Evolutionary conservation across 1,139 yeast genomes (phyloP).

Genomic region (Zygosaccharomyces pseudobailii): DNA sequence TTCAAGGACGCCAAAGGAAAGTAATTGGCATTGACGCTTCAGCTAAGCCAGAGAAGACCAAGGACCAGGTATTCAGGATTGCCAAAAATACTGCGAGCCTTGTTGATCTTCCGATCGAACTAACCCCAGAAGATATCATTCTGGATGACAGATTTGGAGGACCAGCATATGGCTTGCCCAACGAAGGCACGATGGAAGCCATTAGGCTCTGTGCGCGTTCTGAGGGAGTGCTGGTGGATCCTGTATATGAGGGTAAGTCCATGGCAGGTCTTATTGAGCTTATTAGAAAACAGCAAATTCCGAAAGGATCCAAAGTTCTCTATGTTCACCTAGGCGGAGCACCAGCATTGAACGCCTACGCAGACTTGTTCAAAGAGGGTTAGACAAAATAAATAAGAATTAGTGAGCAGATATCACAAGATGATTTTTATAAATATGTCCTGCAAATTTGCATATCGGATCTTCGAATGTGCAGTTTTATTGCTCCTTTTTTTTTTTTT

Average conservation of each 20-base stretch:
- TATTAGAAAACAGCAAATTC: conserved; percentile 27
- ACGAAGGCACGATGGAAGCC: conserved; percentile 34
- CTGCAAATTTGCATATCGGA: too few relatives aligned
- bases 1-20: conserved; percentile 32
- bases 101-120: conserved; percentile 25
- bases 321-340: conserved; percentile 34
- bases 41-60: conserved; percentile 33
- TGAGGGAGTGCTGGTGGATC: conserved; percentile 35
- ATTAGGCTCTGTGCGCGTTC: conserved; percentile 31
- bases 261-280: conserved; percentile 32
- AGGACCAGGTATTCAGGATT: conserved; percentile 32
- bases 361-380: conserved; percentile 6
- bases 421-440: too few relatives aligned
- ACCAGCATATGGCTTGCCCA: conserved; percentile 34
- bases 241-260: conserved; percentile 35
- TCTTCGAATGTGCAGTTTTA: too few relatives aligned
- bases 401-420: not conserved
- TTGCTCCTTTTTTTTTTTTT: not conserved
- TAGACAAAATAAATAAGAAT: conserved; percentile 1
- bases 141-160: conserved; percentile 32
- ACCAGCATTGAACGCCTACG: conserved; percentile 26
- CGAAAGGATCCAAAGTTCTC: conserved; percentile 29
- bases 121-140: conserved; percentile 24
- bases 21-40: conserved; percentile 36
- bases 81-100: conserved; percentile 31